Evolutionary conservation across 106 monocot genomes (phyloP).

Genomic region (Allium sativum): DNA sequence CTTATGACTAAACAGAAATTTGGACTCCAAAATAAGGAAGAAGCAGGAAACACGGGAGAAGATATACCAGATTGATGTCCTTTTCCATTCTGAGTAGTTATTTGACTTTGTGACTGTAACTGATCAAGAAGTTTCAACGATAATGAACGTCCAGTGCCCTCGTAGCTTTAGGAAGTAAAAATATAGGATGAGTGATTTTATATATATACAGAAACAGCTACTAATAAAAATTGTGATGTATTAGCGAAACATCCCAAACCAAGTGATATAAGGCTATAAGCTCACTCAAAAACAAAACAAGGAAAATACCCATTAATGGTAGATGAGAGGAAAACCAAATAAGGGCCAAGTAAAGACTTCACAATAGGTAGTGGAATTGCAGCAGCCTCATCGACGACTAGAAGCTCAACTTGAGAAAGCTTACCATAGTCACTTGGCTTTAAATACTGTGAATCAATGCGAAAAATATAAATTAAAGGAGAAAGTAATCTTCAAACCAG

Average conservation of each 20-base stretch:
- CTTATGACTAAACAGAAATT: background rate
- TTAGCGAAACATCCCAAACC: no score
- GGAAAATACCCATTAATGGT: constrained; percentile 78
- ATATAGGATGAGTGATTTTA: background rate
- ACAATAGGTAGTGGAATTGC: constrained; percentile 90
- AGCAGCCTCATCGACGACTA: constrained; percentile 99
- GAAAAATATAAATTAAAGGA: no score
- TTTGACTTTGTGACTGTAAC: constrained; percentile 70
- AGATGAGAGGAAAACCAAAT: constrained; percentile 94
- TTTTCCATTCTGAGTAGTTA: constrained; percentile 26
- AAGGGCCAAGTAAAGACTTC: constrained; percentile 93
- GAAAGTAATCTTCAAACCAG: no score
- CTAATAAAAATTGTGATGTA: no score
- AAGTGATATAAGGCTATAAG: no score
- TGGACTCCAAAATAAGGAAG: no score
- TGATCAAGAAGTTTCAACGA: constrained; percentile 85
- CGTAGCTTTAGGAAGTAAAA: constrained; percentile 38
- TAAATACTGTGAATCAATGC: constrained; percentile 51
- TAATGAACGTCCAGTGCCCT: constrained; percentile 91
- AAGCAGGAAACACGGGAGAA: background rate
- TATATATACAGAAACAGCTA: no score
- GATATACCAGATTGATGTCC: constrained; percentile 42
- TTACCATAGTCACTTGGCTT: constrained; percentile 70
- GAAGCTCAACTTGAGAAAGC: constrained; percentile 95
- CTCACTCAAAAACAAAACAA: background rate